Conservation (phyloP, 495 filamentous ascomycete genomes). For the Xylaria acuta region DNA sequence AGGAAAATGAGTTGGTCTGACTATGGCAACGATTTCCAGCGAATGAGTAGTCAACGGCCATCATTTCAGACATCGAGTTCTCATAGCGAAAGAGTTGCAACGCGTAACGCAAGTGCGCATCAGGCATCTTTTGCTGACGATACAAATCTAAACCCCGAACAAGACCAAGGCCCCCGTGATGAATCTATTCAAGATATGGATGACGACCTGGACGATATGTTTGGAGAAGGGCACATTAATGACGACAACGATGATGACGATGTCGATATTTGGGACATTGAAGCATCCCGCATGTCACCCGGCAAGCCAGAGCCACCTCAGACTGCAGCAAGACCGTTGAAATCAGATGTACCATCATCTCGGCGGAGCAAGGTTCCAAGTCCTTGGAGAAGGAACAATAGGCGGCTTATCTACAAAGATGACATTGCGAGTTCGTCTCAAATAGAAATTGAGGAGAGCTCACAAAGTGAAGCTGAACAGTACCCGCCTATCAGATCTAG, state of each 20-base stretch:
- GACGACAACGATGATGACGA: constrained; percentile 43
- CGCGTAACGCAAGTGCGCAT: constrained; percentile 13
- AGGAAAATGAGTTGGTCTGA: constrained; percentile 42
- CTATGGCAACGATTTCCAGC: constrained; percentile 26
- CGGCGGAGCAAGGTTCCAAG: constrained; percentile 52
- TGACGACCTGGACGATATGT: constrained; percentile 21
- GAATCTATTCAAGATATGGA: constrained; percentile 24
- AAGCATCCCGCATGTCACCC: constrained; percentile 49
- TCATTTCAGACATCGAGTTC: constrained; percentile 23
- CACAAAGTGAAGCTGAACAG: constrained; percentile 37
- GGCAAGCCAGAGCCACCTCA: constrained; percentile 35
- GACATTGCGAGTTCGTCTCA: constrained; percentile 42
- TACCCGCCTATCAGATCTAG: constrained; percentile 14
- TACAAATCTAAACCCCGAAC: neutral
- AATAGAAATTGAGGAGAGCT: constrained; percentile 45
- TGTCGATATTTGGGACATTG: constrained; percentile 55
- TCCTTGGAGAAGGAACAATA: constrained; percentile 49
- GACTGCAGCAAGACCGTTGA: constrained; percentile 26
- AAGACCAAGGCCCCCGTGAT: constrained; percentile 5
- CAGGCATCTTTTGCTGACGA: neutral
- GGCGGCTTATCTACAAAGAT: constrained; percentile 40
- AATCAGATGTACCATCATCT: constrained; percentile 34
- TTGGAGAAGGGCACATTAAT: constrained; percentile 23
- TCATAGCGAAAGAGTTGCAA: constrained; percentile 15
- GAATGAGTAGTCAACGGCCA: constrained; percentile 18